Evolutionary conservation across 495 filamentous ascomycete genomes (phyloP), one percentile per base, ranked within the genome.

Genomic region (Annulohypoxylon stygium): DNA sequence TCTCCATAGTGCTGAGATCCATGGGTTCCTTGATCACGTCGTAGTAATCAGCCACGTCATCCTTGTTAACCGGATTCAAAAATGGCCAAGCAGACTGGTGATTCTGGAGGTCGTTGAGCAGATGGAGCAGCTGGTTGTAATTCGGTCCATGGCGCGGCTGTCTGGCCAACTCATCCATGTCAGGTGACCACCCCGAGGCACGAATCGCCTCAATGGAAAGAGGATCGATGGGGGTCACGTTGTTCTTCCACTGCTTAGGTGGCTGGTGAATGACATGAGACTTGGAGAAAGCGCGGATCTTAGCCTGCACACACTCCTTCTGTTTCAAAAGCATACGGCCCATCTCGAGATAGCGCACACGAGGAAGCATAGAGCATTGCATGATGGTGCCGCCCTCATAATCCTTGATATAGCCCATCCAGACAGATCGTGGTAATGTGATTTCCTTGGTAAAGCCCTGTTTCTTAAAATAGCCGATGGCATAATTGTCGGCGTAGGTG

Each of bases 381-480:
- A 99, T 99, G 72, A 99, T 97, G 0, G 96, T 99, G 48, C 96
- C 96, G 33, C 96, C 96, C 83, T 99, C 96, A 81, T 99, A 99
- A 81, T 99, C 96, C 81, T 99, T 99, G 80, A 99, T 99, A 78
- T 98, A 99, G 33, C 96, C 96, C 97, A 98, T 99, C 96, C 96
- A 99, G 16, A 93, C 90, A 7, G 91, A 88, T 76, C 89, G 92
- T 50, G 95, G 93, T 1, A 99, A 88, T 0, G 94, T 97, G 73
- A 99, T 98, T 71, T 99, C 95, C 79, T 99, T 99, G 0, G 97
- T 98, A 74, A 99, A 99, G 0, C 96, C 96, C 80, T 99, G 96
- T 80, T 99, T 99, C 80, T 98, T 97, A 84, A 99, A 99, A 78
- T 98, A 99, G 7, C 97, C 96, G 72, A 98, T 99, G 20, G 96